Conservation (phyloP, 768 basidiomycete species). For the Mycena polygramma region DNA sequence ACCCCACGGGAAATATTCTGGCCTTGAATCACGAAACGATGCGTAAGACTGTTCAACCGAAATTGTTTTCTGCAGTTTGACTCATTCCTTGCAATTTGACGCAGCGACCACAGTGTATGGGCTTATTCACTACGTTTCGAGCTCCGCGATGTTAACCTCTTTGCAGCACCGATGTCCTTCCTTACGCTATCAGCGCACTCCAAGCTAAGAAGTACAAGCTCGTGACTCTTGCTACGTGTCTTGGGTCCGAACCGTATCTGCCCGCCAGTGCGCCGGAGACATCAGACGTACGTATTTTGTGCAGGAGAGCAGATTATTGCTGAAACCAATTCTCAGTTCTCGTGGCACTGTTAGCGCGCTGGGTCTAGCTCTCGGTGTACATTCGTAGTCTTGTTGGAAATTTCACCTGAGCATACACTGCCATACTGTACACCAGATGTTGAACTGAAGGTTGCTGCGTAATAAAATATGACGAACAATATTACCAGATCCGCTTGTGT, state of each 20-base stretch:
- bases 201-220: background rate
- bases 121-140: background rate
- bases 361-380: background rate
- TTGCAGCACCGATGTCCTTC: background rate
- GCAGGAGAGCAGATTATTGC: too few relatives aligned
- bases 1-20: background rate
- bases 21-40: background rate
- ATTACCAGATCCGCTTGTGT: too few relatives aligned
- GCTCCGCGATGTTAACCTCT: background rate
- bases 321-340: background rate
- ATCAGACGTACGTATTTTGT: background rate
- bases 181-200: background rate
- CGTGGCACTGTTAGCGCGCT: background rate
- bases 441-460: background rate
- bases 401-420: too few relatives aligned
- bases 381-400: too few relatives aligned
- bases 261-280: background rate
- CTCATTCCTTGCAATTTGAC: too few relatives aligned
- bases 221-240: constrained; percentile 1
- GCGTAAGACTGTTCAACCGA: background rate
- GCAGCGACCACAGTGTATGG: background rate
- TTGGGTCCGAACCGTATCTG: background rate
- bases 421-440: too few relatives aligned
- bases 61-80: too few relatives aligned
- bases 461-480: too few relatives aligned